These are phyloP conservation scores for Xylaria flabelliformis DNA, from an alignment of 495 filamentous ascomycete species.

Conservation along the genomic window DNA sequence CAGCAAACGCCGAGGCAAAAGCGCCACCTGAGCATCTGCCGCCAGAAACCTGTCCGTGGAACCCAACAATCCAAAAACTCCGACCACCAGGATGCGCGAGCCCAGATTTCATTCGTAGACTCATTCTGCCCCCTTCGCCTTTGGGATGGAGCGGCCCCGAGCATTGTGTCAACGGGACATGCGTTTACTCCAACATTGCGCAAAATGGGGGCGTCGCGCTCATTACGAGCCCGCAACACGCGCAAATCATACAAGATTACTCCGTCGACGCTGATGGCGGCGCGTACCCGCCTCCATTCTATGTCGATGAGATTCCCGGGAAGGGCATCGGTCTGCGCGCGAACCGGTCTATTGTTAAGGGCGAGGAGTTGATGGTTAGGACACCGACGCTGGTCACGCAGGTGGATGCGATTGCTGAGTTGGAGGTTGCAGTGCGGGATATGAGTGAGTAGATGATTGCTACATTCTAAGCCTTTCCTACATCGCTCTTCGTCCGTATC, in stretches of 20 bases:
- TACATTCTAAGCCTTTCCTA: not conserved
- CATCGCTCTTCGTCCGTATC: not conserved
- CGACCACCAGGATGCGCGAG: conserved; percentile 19
- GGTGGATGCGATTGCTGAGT: conserved; percentile 35
- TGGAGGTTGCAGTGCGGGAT: conserved; percentile 27
- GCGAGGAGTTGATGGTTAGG: conserved; percentile 47
- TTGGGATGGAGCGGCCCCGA: conserved; percentile 45
- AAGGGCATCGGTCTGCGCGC: conserved; percentile 52
- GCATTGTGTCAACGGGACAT: conserved; percentile 46
- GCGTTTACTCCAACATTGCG: conserved; percentile 41
- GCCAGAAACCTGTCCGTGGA: conserved; percentile 18
- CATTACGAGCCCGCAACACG: conserved; percentile 41
- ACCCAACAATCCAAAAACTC: conserved; percentile 11
- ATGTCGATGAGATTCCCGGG: conserved; percentile 40
- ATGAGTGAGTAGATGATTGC: conserved; percentile 15
- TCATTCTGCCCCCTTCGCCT: not conserved
- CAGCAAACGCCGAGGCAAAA: not conserved
- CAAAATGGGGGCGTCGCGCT: conserved; percentile 42
- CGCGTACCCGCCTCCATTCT: conserved; percentile 32
- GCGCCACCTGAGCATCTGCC: not conserved
- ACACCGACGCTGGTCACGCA: conserved; percentile 43
- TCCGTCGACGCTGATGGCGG: conserved; percentile 24
- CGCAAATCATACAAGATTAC: conserved; percentile 33
- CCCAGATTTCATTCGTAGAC: conserved; percentile 15
- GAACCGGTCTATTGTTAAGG: conserved; percentile 45